Conservation (phyloP, 1,284 basidiomycete species). For the Moesziomyces sp. region DNA sequence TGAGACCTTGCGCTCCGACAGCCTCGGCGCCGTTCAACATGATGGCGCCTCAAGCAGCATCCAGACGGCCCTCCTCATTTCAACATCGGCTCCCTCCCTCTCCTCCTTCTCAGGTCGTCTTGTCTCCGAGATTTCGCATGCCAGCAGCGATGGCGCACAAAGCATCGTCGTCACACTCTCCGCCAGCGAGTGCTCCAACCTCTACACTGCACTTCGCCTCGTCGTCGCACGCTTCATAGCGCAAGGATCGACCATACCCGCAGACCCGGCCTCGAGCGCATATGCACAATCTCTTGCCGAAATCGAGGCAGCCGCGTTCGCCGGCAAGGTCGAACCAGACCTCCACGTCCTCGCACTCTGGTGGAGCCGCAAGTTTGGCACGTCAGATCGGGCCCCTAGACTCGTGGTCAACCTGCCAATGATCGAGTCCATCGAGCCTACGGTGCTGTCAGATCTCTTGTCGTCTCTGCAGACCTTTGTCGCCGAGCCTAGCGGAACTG, state of each 20-base stretch:
- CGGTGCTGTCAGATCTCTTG: slow-evolving; percentile 42
- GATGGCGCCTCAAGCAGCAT: slow-evolving; percentile 25
- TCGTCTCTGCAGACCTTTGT: slow-evolving; percentile 43
- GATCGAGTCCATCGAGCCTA: slow-evolving; percentile 43
- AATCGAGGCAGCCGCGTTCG: slow-evolving; percentile 30
- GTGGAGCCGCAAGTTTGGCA: slow-evolving; percentile 29
- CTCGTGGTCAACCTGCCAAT: slow-evolving; percentile 38
- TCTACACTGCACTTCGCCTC: slow-evolving; percentile 38
- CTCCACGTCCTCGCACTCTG: slow-evolving; percentile 28
- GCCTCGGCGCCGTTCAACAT: background rate
- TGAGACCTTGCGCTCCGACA: slow-evolving; percentile 7
- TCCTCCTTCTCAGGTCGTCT: slow-evolving; percentile 41
- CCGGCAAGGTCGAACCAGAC: slow-evolving; percentile 39
- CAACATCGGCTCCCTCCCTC: slow-evolving; percentile 33
- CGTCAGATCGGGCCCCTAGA: background rate
- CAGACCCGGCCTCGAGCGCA: background rate
- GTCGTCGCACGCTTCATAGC: slow-evolving; percentile 48
- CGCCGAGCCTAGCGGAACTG: slow-evolving; percentile 8
- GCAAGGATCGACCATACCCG: slow-evolving; percentile 11
- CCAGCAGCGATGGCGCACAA: background rate
- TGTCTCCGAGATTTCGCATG: slow-evolving; percentile 30
- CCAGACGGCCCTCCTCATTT: slow-evolving; percentile 44
- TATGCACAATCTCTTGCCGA: slow-evolving; percentile 3
- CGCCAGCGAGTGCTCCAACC: slow-evolving; percentile 39
- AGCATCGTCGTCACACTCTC: slow-evolving; percentile 46